Evolutionary conservation across 768 basidiomycete species (phyloP).

Genomic region (Megacollybia marginata): DNA sequence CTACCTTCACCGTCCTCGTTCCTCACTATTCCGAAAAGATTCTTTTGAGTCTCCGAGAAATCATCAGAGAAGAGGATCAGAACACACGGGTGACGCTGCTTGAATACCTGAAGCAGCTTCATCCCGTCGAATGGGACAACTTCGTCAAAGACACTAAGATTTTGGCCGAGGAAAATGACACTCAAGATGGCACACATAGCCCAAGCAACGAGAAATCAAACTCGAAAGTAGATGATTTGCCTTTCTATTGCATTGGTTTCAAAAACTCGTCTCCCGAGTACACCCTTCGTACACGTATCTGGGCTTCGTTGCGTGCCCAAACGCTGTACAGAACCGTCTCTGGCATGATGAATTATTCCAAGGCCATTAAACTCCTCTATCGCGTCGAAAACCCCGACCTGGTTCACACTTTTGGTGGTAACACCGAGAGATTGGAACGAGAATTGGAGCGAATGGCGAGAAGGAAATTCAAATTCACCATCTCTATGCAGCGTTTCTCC

Average conservation of each 20-base stretch:
- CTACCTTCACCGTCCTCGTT: conserved; percentile 98
- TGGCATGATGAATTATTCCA: conserved; percentile 99
- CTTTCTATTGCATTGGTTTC: conserved; percentile 99
- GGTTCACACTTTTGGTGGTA: conserved; percentile 92
- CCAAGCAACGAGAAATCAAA: conserved; percentile 63
- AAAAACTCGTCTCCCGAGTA: conserved; percentile 98
- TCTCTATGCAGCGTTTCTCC: conserved; percentile 98
- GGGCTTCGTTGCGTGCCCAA: conserved; percentile 97
- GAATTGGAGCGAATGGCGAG: conserved; percentile 96
- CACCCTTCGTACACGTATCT: conserved; percentile 96
- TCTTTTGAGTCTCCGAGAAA: conserved; percentile 90
- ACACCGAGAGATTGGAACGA: conserved; percentile 91
- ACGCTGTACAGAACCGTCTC: conserved; percentile 98
- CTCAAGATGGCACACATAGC: conserved; percentile 39
- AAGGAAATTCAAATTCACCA: conserved; percentile 96
- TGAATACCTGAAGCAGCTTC: conserved; percentile 97
- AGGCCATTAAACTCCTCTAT: conserved; percentile 98
- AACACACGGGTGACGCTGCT: conserved; percentile 94
- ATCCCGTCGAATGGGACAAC: conserved; percentile 99
- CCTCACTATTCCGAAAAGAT: conserved; percentile 99
- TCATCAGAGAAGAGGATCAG: conserved; percentile 96
- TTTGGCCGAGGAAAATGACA: conserved; percentile 80
- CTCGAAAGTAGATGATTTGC: conserved; percentile 81
- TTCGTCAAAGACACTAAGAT: conserved; percentile 99
- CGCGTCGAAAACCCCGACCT: conserved; percentile 98